These are phyloP conservation scores for Desmodesmus armatus DNA, from an alignment of 139 green algal genomes.

Conservation along the genomic window DNA sequence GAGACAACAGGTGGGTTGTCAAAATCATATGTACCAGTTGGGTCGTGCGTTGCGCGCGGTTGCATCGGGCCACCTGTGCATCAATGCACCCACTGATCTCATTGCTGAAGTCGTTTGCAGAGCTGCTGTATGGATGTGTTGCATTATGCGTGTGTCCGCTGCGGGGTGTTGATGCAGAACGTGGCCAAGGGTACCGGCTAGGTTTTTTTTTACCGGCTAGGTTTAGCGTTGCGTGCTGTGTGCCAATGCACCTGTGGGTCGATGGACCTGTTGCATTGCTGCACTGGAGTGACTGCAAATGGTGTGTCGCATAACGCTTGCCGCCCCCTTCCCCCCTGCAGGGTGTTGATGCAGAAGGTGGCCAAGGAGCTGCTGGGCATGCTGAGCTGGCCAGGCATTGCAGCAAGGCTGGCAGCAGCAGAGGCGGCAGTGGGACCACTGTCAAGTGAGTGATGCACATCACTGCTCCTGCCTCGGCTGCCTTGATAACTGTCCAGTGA, in stretches of 20 bases:
- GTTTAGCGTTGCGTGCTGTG: too few relatives aligned
- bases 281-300: too few relatives aligned
- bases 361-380: constrained; percentile 78
- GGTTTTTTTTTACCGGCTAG: too few relatives aligned
- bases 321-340: too few relatives aligned
- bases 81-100: background rate
- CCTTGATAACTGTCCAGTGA: too few relatives aligned
- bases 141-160: background rate
- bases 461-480: constrained; percentile 25
- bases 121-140: background rate
- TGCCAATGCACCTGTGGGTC: too few relatives aligned
- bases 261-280: too few relatives aligned
- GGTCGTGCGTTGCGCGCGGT: too few relatives aligned
- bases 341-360: constrained; percentile 85
- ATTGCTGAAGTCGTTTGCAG: background rate
- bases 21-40: too few relatives aligned
- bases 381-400: constrained; percentile 34
- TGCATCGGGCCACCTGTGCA: background rate
- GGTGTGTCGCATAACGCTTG: too few relatives aligned
- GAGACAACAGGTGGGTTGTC: constrained; percentile 83
- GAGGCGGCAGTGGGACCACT: constrained; percentile 15
- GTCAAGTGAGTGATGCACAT: constrained; percentile 1
- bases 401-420: constrained; percentile 50
- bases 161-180: constrained; percentile 83
- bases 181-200: constrained; percentile 82